Percentiles rank a stretch among this genome's conserved stretches.
phyloP scores from a whole-genome alignment of 345 rosid genomes.

The Lenwebbia sp. region DNA sequence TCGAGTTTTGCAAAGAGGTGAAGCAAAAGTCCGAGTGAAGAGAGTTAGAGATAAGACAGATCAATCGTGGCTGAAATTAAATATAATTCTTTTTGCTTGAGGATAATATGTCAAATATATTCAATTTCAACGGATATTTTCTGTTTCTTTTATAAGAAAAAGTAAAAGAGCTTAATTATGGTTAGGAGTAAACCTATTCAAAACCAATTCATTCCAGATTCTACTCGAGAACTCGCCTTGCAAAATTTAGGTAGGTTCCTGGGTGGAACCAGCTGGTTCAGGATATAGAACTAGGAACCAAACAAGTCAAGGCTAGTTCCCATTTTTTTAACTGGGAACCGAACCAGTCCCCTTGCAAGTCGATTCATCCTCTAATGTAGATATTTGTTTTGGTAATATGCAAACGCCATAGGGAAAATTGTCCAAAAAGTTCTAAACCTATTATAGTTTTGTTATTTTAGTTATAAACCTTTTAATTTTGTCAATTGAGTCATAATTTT shows the following conservation, averaged over 20 bases:
- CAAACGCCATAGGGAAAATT: neutral
- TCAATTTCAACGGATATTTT: neutral
- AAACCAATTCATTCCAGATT: neutral
- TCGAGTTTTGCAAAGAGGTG: too few relatives aligned
- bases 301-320: neutral
- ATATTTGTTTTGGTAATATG: neutral
- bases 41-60: too few relatives aligned
- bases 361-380: neutral
- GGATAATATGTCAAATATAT: neutral
- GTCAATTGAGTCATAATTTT: too few relatives aligned
- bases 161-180: neutral
- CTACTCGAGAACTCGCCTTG: neutral
- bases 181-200: neutral
- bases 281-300: neutral
- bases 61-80: too few relatives aligned
- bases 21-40: accelerated
- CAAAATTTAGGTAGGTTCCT: neutral
- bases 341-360: neutral
- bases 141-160: neutral
- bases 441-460: too few relatives aligned
- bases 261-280: neutral
- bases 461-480: too few relatives aligned
- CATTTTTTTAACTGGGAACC: neutral
- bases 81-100: neutral
- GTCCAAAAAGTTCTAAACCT: too few relatives aligned